phyloP scores from a whole-genome alignment of 2,329 filamentous ascomycete species.

The Pestalotiopsis sp. region DNA sequence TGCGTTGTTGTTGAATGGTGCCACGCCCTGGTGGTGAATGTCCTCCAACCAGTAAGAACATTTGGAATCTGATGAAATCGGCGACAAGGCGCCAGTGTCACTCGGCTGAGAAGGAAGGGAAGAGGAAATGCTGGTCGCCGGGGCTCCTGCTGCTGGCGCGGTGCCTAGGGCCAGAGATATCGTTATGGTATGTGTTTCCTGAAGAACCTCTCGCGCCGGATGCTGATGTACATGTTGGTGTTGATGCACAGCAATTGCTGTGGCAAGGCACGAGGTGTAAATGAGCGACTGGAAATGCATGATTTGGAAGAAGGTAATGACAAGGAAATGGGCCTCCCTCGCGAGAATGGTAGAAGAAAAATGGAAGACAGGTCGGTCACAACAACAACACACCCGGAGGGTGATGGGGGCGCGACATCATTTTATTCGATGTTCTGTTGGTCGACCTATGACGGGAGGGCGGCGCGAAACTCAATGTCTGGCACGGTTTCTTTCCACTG shows the following conservation, averaged over 20 bases:
- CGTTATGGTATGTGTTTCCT: not conserved
- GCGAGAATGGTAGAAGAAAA: conserved; percentile 2
- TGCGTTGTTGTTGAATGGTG: conserved; percentile 31
- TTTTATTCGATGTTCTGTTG: not conserved
- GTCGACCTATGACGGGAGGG: not conserved
- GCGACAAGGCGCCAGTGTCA: conserved; percentile 3
- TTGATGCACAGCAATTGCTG: conserved; percentile 2
- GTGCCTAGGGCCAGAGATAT: not conserved
- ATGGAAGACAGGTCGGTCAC: not conserved
- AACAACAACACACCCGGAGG: not conserved
- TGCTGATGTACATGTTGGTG: not conserved
- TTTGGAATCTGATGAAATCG: not conserved
- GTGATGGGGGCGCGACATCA: not conserved
- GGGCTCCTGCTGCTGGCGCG: not conserved
- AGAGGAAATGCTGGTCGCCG: not conserved
- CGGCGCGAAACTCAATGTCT: not conserved
- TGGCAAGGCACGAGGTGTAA: conserved; percentile 12
- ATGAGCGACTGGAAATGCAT: conserved; percentile 13
- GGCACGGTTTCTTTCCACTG: not conserved
- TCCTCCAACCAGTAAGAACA: conserved; percentile 21
- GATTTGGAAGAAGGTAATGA: conserved; percentile 9
- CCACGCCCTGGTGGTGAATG: conserved; percentile 33
- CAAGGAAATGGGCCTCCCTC: conserved; percentile 5
- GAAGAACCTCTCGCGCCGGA: not conserved
- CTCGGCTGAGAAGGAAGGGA: not conserved